Percentiles rank a stretch among this genome's conserved stretches.
These are phyloP conservation scores for Pterocarpus macrocarpus DNA, from an alignment of 306 rosid genomes.

Conservation along the genomic window DNA sequence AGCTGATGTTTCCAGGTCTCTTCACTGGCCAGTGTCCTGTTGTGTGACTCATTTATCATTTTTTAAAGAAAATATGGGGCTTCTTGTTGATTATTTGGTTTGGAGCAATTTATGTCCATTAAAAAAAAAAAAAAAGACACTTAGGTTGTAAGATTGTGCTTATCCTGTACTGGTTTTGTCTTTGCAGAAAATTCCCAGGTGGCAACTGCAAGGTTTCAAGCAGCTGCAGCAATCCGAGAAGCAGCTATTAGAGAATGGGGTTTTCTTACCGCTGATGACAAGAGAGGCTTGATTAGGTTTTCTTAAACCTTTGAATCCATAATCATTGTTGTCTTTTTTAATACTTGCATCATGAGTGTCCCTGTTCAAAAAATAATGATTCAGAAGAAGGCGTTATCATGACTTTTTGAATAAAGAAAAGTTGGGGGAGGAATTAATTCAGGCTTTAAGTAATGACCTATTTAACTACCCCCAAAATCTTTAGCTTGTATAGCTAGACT, in stretches of 20 bases:
- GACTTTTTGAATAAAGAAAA: background rate
- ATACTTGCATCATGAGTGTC: conserved; percentile 13
- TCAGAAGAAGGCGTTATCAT: conserved; percentile 7
- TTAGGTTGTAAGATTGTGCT: conserved; percentile 41
- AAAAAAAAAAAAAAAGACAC: background rate
- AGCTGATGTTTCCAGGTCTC: conserved; percentile 8
- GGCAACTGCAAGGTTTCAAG: conserved; percentile 92
- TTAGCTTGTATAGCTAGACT: background rate
- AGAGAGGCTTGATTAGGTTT: conserved; percentile 85
- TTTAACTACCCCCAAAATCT: background rate
- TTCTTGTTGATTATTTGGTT: conserved; percentile 24
- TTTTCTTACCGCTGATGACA: conserved; percentile 74
- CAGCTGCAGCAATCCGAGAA: conserved; percentile 87
- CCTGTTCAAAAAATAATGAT: conserved; percentile 18
- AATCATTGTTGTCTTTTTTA: background rate
- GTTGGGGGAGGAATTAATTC: background rate
- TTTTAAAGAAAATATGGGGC: background rate
- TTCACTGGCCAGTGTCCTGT: conserved; percentile 6
- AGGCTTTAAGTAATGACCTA: background rate
- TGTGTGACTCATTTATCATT: conserved; percentile 1
- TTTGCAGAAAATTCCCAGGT: conserved; percentile 81
- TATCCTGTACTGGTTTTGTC: conserved; percentile 45
- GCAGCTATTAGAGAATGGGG: conserved; percentile 98
- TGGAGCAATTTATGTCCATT: conserved; percentile 11
- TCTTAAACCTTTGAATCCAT: conserved; percentile 18